Conservation (phyloP, 345 rosid genomes). For the Populus ilicifolia region DNA sequence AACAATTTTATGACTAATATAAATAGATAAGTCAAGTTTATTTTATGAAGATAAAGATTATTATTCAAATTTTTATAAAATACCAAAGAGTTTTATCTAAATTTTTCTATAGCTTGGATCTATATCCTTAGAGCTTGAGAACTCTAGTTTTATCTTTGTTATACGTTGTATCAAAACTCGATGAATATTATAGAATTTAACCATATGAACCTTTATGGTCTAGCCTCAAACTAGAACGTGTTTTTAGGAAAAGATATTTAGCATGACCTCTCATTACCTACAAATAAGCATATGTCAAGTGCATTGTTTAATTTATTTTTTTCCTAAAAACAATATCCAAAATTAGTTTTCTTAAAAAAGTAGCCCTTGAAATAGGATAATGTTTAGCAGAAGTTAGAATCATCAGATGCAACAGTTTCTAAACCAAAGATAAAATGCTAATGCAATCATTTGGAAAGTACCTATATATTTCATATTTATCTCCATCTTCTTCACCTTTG, state of each 20-base stretch:
- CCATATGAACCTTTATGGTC: neutral
- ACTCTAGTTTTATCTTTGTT: too few species aligned
- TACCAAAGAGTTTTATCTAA: too few species aligned
- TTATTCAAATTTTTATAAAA: too few species aligned
- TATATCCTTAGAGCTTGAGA: too few species aligned
- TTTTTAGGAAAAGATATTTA: neutral
- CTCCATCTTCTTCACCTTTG: constrained; percentile 55
- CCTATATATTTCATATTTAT: constrained; percentile 90
- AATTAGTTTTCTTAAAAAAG: neutral
- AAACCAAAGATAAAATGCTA: neutral
- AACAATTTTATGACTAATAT: too few species aligned
- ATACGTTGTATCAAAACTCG: too few species aligned
- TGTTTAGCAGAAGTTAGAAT: neutral
- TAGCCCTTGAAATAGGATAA: neutral
- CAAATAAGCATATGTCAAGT: neutral
- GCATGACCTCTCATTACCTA: neutral
- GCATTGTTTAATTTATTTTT: neutral
- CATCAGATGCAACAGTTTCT: neutral
- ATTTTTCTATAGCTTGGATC: too few species aligned
- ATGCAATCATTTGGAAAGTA: constrained; percentile 19
- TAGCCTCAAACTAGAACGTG: neutral
- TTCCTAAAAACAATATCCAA: neutral
- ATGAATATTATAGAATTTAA: neutral
- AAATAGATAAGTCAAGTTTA: too few species aligned
- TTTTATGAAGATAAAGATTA: too few species aligned